These are phyloP conservation scores for Cercophora scortea DNA, from an alignment of 495 filamentous ascomycete genomes.

Conservation along the genomic window DNA sequence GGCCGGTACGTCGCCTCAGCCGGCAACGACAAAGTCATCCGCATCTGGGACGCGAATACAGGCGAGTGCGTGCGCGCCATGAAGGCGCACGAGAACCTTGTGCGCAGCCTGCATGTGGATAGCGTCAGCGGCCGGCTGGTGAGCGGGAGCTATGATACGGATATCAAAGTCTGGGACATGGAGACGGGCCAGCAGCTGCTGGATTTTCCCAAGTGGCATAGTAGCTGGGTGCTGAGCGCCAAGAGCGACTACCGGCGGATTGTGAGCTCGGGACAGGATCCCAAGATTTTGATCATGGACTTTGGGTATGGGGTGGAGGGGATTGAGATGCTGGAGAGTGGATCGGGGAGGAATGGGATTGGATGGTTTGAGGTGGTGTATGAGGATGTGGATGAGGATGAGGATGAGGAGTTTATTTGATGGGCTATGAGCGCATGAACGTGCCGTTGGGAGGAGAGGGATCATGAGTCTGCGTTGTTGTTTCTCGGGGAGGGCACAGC, in stretches of 20 bases:
- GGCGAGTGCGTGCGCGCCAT: conserved; percentile 74
- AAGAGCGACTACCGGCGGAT: conserved; percentile 93
- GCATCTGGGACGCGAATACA: conserved; percentile 87
- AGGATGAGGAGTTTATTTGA: neutral
- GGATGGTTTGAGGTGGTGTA: neutral
- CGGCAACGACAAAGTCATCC: conserved; percentile 88
- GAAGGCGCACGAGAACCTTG: conserved; percentile 69
- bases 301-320: conserved; percentile 54
- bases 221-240: conserved; percentile 90
- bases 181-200: conserved; percentile 63
- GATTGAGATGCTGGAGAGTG: conserved; percentile 46
- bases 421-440: too few relatives aligned
- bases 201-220: conserved; percentile 81
- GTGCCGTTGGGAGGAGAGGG: neutral
- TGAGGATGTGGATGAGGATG: neutral
- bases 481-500: too few relatives aligned
- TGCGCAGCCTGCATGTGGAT: conserved; percentile 85
- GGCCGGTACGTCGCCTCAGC: conserved; percentile 81
- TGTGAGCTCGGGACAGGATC: conserved; percentile 88
- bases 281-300: conserved; percentile 86
- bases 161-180: conserved; percentile 86
- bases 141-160: conserved; percentile 86
- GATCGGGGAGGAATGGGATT: too few relatives aligned
- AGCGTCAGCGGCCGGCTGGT: conserved; percentile 72
- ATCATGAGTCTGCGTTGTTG: too few relatives aligned